These are phyloP conservation scores for Persicaria tinctoria DNA, from an alignment of 148 eudicot genomes.

Conservation along the genomic window DNA sequence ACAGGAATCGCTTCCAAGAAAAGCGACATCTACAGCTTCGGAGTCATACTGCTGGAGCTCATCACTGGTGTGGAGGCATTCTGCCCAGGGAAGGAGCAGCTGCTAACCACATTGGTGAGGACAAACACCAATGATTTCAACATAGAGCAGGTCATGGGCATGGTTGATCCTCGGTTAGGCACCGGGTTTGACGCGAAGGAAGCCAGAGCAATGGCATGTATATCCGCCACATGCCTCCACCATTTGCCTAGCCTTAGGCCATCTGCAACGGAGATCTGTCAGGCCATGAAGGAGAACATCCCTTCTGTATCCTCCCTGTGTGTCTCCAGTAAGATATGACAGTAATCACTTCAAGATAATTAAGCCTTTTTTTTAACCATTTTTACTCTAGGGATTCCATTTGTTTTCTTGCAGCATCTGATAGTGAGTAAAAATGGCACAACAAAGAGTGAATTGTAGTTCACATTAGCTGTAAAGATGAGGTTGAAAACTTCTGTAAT, in stretches of 20 bases:
- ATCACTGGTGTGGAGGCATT: slow-evolving; percentile 68
- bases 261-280: slow-evolving; percentile 43
- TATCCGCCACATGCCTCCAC: slow-evolving; percentile 42
- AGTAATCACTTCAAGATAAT: background rate
- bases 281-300: slow-evolving; percentile 29
- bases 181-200: slow-evolving; percentile 32
- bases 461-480: background rate
- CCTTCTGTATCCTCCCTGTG: slow-evolving; percentile 13
- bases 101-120: slow-evolving; percentile 32
- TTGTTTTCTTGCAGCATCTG: background rate
- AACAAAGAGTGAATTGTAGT: background rate
- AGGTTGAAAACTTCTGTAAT: background rate
- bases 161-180: slow-evolving; percentile 40
- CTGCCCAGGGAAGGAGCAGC: slow-evolving; percentile 28
- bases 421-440: background rate
- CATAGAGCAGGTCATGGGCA: slow-evolving; percentile 26
- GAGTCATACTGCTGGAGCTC: slow-evolving; percentile 62
- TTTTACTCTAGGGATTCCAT: background rate
- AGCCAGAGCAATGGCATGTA: slow-evolving; percentile 28
- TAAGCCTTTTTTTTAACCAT: background rate
- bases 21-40: slow-evolving; percentile 68
- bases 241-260: slow-evolving; percentile 62
- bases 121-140: slow-evolving; percentile 21
- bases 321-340: background rate
- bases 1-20: slow-evolving; percentile 81